Base-by-base conservation (phyloP, 805 yeast species). In the Candida broadrunensis region DNA sequence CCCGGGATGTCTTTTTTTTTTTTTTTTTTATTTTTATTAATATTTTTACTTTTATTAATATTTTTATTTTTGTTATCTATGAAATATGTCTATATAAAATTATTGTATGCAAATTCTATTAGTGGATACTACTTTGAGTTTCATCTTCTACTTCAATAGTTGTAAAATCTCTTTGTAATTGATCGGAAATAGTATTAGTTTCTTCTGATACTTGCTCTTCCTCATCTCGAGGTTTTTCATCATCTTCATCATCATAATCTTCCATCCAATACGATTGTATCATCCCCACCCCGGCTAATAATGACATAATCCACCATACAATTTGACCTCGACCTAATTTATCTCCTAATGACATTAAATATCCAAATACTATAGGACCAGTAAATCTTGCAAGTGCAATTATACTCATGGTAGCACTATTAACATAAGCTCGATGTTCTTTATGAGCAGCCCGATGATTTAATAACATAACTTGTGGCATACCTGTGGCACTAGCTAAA, bases 401-500 rank as follows among this genome's bases (percentile, higher is more conserved):
- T 45, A 63, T 50, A 44, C 67, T 60, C 61, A 65, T 54, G 7
- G 63, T 52, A 17, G 56, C 47, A 29, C 67, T 55, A 41, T 65
- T 65, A 31, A 65, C 63, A 37, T 63, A 65, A 0, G 70, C 67
- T 8, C 70, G 51, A 45, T 64, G 67, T 41, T 55, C 44, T 24
- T 55, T 55, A 4, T 54, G 50, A 1, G 70, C 67, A 3, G 70
- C 67, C 5, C 70, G 54, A 42, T 65, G 70, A 36, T 55, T 60
- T 8, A 65, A 51, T 2, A 65, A 42, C 60, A 56, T 56, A 18
- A 63, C 55, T 38, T 65, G 70, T 9, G 70, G 68, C 56, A 62
- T 49, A 1, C 70, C 68, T 0, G 68, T 63, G 7, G 67, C 58
- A 6, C 52, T 47, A 1, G 65, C 69, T 36, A 65, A 54, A 4